Evolutionary conservation across 352 stramenopile species (phyloP).

Genomic region (Globisporangium apiculatum): DNA sequence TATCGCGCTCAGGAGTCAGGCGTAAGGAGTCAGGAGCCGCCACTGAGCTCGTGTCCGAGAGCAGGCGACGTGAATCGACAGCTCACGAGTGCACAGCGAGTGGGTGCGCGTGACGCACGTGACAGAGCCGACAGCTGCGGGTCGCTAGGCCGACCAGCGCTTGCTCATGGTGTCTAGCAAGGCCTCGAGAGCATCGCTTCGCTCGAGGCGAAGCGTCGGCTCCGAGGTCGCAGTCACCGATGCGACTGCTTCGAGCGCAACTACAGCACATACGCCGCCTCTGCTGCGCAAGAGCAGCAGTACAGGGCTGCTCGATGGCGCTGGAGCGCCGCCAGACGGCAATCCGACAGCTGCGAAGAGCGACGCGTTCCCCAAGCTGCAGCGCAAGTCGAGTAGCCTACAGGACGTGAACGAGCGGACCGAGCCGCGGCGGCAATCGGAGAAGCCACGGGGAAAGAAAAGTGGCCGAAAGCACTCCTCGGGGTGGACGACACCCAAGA

Average conservation of each 20-base stretch:
- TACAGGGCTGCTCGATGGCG: constrained; percentile 31
- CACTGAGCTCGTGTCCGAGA: too few species aligned
- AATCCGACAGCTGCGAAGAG: too few species aligned
- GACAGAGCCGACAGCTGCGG: too few species aligned
- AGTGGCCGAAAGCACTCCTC: constrained; percentile 11
- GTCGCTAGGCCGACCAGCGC: too few species aligned
- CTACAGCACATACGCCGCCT: neutral
- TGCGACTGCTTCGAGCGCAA: neutral
- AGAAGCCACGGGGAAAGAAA: constrained; percentile 15
- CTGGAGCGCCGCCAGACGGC: neutral
- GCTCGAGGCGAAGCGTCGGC: constrained; percentile 4
- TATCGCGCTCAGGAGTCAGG: too few species aligned
- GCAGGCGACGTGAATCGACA: too few species aligned
- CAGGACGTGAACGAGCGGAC: constrained; percentile 23
- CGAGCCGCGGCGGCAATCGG: constrained; percentile 5
- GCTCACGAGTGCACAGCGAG: too few species aligned
- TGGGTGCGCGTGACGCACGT: too few species aligned
- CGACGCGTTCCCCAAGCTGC: constrained; percentile 21
- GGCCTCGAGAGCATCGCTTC: neutral
- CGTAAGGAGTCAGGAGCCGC: too few species aligned
- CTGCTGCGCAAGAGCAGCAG: constrained; percentile 61
- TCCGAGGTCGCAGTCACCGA: neutral
- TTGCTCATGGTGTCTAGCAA: constrained; percentile 11
- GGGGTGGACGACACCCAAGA: constrained; percentile 13
- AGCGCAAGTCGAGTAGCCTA: constrained; percentile 44